Evolutionary conservation across 2,329 filamentous ascomycete genomes (phyloP), one percentile per base, ranked within the genome.

Genomic region (Colletotrichum tanaceti): DNA sequence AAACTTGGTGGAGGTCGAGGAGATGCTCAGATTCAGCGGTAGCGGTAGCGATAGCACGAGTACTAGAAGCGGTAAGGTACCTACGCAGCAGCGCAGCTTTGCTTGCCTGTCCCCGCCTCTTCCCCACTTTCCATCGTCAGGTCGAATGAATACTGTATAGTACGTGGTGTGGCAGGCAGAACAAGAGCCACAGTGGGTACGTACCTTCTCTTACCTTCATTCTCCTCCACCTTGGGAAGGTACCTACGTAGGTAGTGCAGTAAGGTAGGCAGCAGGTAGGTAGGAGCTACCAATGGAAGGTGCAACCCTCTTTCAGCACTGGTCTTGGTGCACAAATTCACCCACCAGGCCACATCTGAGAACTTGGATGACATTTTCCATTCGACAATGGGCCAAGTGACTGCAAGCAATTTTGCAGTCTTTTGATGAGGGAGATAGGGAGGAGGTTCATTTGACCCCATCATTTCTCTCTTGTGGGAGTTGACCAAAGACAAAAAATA

Each of bases 1-100:
- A 66, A 69, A 69, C 66, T 24, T 69, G 66, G 66, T 60, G 62
- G 65, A 60, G 66, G 66, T 65, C 54, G 65, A 59, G 62, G 60
- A 54, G 60, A 38, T 57, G 62, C 50, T 50, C 43, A 52, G 64
- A 50, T 67, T 57, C 57, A 59, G 28, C 18, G 38, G 10, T n/a
- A 53, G 2, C 28, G 32, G 32, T 10, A 53, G 28, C 28, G n/a
- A 11, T 32, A 38, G n/a, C 44, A 24, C 20, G 20, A 24, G 32
- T 20, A n/a, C n/a, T n/a, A 57, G 41, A 20, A 20, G 20, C 52
- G 10, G 32, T 7, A 35, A n/a, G n/a, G n/a, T n/a, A n/a, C n/a
- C n/a, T 32, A 32, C 28, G 28, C 10, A 35, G 32, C 32, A 28
- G 52, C 32, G 20, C 13, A n/a, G 47, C 59, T 50, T 43, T 53